phyloP scores from a whole-genome alignment of 2,329 filamentous ascomycete species.

The Talaromyces amestolkiae region DNA sequence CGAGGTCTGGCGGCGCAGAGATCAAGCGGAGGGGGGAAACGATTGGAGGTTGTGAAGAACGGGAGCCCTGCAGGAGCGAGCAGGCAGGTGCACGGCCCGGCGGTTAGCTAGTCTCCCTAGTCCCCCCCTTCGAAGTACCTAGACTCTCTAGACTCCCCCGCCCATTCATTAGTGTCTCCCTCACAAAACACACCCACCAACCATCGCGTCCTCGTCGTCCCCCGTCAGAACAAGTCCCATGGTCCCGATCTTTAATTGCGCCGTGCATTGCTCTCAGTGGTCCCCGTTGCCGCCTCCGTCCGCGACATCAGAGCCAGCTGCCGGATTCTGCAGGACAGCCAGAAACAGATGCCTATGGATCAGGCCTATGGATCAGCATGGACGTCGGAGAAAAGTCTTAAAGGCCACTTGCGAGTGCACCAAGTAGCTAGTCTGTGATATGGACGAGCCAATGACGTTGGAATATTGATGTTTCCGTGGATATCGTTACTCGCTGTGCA shows the following conservation, averaged over 20 bases:
- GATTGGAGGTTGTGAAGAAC: conserved; percentile 21
- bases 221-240: conserved; percentile 5
- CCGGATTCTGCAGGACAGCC: not conserved
- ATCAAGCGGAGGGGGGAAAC: not conserved
- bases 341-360: not conserved
- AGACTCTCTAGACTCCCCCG: not conserved
- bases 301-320: not conserved
- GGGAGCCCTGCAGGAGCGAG: conserved; percentile 12
- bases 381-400: not conserved
- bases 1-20: conserved; percentile 4
- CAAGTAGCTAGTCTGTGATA: conserved; percentile 4
- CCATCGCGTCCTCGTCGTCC: conserved; percentile 1
- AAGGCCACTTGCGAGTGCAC: not conserved
- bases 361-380: not conserved
- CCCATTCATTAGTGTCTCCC: not conserved
- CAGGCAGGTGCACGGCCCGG: conserved; percentile 15
- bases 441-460: conserved; percentile 9
- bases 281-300: conserved; percentile 8
- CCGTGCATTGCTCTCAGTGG: conserved; percentile 3
- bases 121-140: not conserved
- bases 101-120: conserved; percentile 2
- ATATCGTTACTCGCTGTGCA: not conserved
- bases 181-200: conserved; percentile 2
- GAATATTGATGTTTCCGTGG: not conserved
- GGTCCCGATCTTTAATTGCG: conserved; percentile 3